Evolutionary conservation across 2,329 filamentous ascomycete genomes (phyloP).

Genomic region (Arachnomyces sp.): DNA sequence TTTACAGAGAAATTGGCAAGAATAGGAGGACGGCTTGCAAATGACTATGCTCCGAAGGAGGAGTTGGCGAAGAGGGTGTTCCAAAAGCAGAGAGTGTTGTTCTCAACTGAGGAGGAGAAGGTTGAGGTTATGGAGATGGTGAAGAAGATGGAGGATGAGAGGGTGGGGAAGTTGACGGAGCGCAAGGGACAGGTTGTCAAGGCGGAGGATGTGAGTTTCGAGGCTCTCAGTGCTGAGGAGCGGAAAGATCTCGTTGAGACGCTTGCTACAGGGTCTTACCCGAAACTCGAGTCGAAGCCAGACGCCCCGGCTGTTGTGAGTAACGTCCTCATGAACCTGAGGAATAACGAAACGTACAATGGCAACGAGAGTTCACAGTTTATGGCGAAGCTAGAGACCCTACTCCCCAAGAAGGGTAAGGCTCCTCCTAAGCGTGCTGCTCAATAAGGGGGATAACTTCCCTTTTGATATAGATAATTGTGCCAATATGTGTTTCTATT

Average conservation of each 20-base stretch:
- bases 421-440: not conserved
- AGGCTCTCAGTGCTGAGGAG: slow-evolving; percentile 17
- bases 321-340: slow-evolving; percentile 27
- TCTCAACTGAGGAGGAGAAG: slow-evolving; percentile 30
- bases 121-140: slow-evolving; percentile 26
- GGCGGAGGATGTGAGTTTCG: slow-evolving; percentile 23
- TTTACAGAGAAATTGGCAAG: slow-evolving; percentile 28
- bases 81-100: slow-evolving; percentile 30
- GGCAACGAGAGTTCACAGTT: slow-evolving; percentile 28
- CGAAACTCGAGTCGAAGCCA: slow-evolving; percentile 11
- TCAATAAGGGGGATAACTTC: not conserved
- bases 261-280: slow-evolving; percentile 28
- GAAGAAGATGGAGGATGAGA: slow-evolving; percentile 25
- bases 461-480: slow-evolving; percentile 1
- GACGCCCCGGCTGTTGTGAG: slow-evolving; percentile 21
- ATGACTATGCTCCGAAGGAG: slow-evolving; percentile 27
- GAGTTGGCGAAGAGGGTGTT: slow-evolving; percentile 31
- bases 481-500: slow-evolving; percentile 4
- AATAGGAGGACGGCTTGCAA: slow-evolving; percentile 26
- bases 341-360: slow-evolving; percentile 36
- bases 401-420: slow-evolving; percentile 17
- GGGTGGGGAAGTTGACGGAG: slow-evolving; percentile 27
- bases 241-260: slow-evolving; percentile 23
- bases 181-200: slow-evolving; percentile 30
- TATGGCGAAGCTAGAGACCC: slow-evolving; percentile 29